Evolutionary conservation across 192 early-diverging fungal species (phyloP).

Genomic region (Phycomyces nitens): DNA sequence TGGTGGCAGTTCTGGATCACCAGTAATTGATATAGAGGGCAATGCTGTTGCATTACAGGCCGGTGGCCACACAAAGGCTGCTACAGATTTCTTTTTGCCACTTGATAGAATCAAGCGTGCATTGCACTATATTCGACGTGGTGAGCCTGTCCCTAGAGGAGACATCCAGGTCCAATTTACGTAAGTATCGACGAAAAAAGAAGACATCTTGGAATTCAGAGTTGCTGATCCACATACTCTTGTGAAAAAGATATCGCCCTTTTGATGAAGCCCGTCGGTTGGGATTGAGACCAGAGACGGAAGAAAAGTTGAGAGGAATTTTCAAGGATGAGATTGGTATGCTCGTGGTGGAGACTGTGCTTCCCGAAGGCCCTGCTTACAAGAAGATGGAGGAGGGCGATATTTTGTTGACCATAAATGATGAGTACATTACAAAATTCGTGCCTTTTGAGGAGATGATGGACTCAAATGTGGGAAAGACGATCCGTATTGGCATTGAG

Average conservation of each 20-base stretch:
- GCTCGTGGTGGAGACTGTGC: constrained; percentile 70
- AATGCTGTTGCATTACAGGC: constrained; percentile 80
- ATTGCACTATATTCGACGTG: constrained; percentile 48
- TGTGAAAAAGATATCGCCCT: constrained; percentile 50
- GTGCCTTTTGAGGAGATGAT: constrained; percentile 71
- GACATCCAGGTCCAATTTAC: constrained; percentile 71
- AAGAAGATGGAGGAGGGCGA: constrained; percentile 73
- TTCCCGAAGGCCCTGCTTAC: constrained; percentile 69
- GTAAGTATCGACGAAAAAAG: constrained; percentile 28
- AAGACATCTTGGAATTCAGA: too few relatives aligned
- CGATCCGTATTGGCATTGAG: constrained; percentile 57
- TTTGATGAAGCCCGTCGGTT: constrained; percentile 75
- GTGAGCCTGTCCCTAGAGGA: constrained; percentile 52
- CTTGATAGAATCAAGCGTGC: constrained; percentile 68
- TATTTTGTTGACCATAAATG: constrained; percentile 68
- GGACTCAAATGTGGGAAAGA: constrained; percentile 62
- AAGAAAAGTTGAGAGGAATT: constrained; percentile 55
- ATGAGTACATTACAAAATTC: constrained; percentile 74
- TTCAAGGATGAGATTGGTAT: constrained; percentile 73
- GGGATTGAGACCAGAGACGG: constrained; percentile 59
- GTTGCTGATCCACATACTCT: constrained; percentile 1
- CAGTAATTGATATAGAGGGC: constrained; percentile 79
- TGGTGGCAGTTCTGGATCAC: constrained; percentile 75
- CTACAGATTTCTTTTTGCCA: constrained; percentile 85
- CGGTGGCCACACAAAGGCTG: constrained; percentile 67